phyloP scores from a whole-genome alignment of 352 stramenopile species.

The Pythium coloratum region DNA sequence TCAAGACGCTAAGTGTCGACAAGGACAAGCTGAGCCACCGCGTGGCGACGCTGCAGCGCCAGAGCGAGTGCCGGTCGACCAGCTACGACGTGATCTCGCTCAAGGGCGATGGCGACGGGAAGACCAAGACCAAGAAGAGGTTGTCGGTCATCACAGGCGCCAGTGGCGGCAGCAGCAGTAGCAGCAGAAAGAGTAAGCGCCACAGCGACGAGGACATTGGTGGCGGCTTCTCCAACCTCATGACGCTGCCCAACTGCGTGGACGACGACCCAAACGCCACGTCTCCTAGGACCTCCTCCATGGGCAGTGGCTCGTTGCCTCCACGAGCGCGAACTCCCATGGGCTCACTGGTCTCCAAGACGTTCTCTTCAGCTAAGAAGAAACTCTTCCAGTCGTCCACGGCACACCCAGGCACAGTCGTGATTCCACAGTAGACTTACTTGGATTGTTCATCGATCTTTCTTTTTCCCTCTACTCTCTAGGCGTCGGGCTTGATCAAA shows the following conservation, averaged over 20 bases:
- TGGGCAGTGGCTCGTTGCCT: not conserved
- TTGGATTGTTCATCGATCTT: not conserved
- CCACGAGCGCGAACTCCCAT: conserved; percentile 30
- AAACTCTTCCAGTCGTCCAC: conserved; percentile 35
- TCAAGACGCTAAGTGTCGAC: conserved; percentile 48
- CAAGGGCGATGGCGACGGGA: conserved; percentile 23
- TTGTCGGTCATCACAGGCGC: conserved; percentile 13
- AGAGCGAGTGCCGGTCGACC: conserved; percentile 10
- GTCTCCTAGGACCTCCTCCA: not conserved
- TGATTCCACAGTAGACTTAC: conserved; percentile 26
- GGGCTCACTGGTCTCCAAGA: conserved; percentile 53
- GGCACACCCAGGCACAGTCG: conserved; percentile 34
- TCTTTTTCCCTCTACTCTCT: not conserved
- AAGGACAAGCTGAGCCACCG: conserved; percentile 39
- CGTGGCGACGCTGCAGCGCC: conserved; percentile 35
- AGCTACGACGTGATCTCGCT: conserved; percentile 55
- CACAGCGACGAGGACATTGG: conserved; percentile 12
- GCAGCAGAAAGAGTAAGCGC: conserved; percentile 14
- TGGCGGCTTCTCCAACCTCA: conserved; percentile 52
- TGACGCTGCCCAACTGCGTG: conserved; percentile 59
- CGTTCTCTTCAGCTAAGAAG: conserved; percentile 58
- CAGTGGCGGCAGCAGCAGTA: conserved; percentile 22
- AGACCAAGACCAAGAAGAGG: conserved; percentile 25
- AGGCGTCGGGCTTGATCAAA: not conserved
- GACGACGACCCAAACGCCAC: conserved; percentile 11